Evolutionary conservation across 768 basidiomycete species (phyloP), one percentile per base, ranked within the genome.

Genomic region (Phaeotremella skinneri): DNA sequence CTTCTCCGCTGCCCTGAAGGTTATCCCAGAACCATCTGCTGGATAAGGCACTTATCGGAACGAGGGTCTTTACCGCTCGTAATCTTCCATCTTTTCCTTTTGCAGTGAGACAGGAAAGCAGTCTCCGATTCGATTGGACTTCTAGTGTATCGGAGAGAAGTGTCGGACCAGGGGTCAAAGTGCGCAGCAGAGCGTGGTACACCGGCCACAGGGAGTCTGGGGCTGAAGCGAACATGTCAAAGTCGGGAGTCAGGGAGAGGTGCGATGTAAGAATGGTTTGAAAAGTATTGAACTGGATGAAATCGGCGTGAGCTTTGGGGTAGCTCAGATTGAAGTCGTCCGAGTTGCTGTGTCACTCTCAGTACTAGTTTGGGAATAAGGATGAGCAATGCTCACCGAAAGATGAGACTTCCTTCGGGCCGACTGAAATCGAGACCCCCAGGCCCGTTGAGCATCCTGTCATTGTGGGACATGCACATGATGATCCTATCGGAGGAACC

Each of bases 401-500:
- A 66, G 25, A 73, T 59, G 11, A 73, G 47, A 34, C 61, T 59
- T 2, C 62, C 61, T 11, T 26, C 39, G 0, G 67, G 57, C 29
- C 66, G 48, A 42, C 48, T 61, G 25, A 70, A 52, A 42, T 62
- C 62, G 20, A 73, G 45, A 11, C 64, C 71, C 1, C 63, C 66
- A 9, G 67, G 59, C 26, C 71, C 71, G 50, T 68, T 68, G 37
- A 62, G 49, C 69, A 73, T 70, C 37, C 69, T 56, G 34, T 73
- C 69, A 21, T 68, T 68, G 45, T 73, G 69, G 20, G 62, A 54
- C 71, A 73, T 73, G 55, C 71, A 73, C 61, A 68, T 66, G 55
- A 73, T 64, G 21, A 70, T 43, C 30, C 57, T 50, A 11, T 62
- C 66, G 4, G 25, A 23, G 2, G 51, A 31, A 13, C 67, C 69